phyloP scores from a whole-genome alignment of 2,329 filamentous ascomycete species.

The Alternaria sp. region DNA sequence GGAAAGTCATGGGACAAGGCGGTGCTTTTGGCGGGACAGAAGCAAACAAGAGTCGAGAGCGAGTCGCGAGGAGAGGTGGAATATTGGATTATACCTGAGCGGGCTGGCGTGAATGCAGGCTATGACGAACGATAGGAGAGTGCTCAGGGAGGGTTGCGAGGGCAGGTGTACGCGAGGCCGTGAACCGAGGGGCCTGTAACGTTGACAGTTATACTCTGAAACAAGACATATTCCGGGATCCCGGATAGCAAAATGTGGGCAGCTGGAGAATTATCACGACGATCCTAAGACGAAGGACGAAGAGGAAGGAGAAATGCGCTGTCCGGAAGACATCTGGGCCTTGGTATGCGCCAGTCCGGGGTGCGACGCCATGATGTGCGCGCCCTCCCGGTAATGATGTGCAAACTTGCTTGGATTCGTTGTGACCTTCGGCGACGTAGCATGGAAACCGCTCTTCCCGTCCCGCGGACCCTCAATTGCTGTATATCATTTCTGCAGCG shows the following conservation, averaged over 20 bases:
- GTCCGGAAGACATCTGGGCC: slow-evolving; percentile 2
- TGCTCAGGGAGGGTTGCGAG: slow-evolving; percentile 10
- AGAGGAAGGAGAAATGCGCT: neutral
- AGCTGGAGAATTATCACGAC: neutral
- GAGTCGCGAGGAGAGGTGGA: slow-evolving; percentile 18
- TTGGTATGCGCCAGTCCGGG: slow-evolving; percentile 17
- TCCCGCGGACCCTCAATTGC: slow-evolving; percentile 10
- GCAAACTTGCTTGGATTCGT: slow-evolving; percentile 21
- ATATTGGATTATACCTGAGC: slow-evolving; percentile 24
- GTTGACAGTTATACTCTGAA: slow-evolving; percentile 10
- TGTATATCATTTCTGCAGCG: slow-evolving; percentile 17
- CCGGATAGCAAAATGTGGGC: neutral
- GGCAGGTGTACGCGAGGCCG: slow-evolving; percentile 23
- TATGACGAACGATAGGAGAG: slow-evolving; percentile 25
- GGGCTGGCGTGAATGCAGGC: slow-evolving; percentile 23
- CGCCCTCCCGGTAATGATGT: slow-evolving; percentile 24
- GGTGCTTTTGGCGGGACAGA: slow-evolving; percentile 4
- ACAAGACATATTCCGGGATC: slow-evolving; percentile 4
- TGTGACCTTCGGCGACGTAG: slow-evolving; percentile 25
- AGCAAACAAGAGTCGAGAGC: neutral
- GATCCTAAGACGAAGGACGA: neutral
- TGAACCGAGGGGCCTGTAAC: slow-evolving; percentile 13
- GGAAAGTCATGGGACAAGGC: slow-evolving; percentile 3
- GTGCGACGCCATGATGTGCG: slow-evolving; percentile 20
- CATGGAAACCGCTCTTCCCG: slow-evolving; percentile 14